Conservation (phyloP, 768 basidiomycete species). For the Favolaschia claudopus region DNA sequence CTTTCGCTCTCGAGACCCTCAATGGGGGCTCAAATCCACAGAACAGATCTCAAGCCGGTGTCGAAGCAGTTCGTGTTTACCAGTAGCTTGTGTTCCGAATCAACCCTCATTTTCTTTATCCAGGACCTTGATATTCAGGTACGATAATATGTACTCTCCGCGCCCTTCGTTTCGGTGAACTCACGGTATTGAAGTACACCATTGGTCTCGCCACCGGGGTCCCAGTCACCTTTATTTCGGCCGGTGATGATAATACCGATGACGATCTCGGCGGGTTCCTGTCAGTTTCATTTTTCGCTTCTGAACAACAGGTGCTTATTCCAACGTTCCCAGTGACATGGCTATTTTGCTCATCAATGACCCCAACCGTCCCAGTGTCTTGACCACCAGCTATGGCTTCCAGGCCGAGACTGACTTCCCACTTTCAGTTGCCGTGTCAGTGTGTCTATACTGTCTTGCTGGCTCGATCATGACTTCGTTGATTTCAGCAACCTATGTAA, state of each 20-base stretch:
- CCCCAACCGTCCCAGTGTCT: constrained; percentile 58
- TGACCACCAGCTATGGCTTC: constrained; percentile 63
- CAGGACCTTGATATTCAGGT: constrained; percentile 22
- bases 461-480: not conserved
- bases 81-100: not conserved
- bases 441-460: not conserved
- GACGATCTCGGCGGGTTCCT: constrained; percentile 49
- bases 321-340: too few species aligned
- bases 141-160: too few species aligned
- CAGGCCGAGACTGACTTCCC: constrained; percentile 65
- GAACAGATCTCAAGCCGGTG: not conserved
- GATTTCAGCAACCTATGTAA: not conserved
- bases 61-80: constrained; percentile 16
- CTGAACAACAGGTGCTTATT: too few species aligned
- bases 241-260: constrained; percentile 34
- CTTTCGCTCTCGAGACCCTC: constrained; percentile 12
- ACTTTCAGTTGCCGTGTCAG: constrained; percentile 5
- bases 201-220: constrained; percentile 33
- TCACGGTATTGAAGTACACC: too few species aligned
- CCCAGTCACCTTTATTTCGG: constrained; percentile 38
- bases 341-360: constrained; percentile 57
- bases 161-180: too few species aligned
- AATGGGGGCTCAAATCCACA: constrained; percentile 24
- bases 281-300: too few species aligned
- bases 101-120: not conserved